Percentiles rank a stretch among this genome's conserved stretches.
These are phyloP conservation scores for Vaccinium corymbosum DNA, from an alignment of 148 eudicot species.

Conservation along the genomic window DNA sequence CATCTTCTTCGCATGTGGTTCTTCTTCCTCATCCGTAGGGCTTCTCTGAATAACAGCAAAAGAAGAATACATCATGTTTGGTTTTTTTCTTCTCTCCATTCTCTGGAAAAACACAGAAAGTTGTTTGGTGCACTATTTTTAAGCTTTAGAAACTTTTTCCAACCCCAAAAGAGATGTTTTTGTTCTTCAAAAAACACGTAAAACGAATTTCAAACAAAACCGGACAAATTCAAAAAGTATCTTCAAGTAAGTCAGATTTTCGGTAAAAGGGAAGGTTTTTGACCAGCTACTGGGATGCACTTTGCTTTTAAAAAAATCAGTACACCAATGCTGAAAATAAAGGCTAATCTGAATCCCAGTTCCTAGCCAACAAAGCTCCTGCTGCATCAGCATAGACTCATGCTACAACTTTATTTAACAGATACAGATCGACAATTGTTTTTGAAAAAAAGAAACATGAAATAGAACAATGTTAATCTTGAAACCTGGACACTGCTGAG, in stretches of 20 bases:
- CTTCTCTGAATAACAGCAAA: slow-evolving; percentile 39
- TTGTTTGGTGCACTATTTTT: neutral
- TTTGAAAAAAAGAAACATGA: too few species aligned
- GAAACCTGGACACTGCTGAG: slow-evolving; percentile 50
- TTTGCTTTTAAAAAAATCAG: neutral
- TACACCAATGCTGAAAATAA: neutral
- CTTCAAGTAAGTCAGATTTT: neutral
- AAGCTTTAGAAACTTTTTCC: neutral
- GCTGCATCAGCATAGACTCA: neutral
- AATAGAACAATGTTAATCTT: neutral
- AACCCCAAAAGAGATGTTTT: neutral
- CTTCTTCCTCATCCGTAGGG: slow-evolving; percentile 58
- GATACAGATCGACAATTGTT: neutral
- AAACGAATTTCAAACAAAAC: neutral
- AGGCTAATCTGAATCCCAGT: neutral
- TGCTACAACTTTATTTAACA: neutral
- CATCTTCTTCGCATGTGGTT: slow-evolving; percentile 10
- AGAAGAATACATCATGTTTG: neutral
- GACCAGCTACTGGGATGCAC: neutral
- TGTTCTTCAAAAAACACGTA: neutral
- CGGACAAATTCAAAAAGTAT: neutral
- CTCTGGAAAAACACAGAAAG: neutral
- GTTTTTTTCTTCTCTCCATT: neutral
- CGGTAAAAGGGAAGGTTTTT: neutral
- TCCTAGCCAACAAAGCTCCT: neutral